Evolutionary conservation across 1,284 basidiomycete genomes (phyloP).

Genomic region (Tilletia horrida): DNA sequence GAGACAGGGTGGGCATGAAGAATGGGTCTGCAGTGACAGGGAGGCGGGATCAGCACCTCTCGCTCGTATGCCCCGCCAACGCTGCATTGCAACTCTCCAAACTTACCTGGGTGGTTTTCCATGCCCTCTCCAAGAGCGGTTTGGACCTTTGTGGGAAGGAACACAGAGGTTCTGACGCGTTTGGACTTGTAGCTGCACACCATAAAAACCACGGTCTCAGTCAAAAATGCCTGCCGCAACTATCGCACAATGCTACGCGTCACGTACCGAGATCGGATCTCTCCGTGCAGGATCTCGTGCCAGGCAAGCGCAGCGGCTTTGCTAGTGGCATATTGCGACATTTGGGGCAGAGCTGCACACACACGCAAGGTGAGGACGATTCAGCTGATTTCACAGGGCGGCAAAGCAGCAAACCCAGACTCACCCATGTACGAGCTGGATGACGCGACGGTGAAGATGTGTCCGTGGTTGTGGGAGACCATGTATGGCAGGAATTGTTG

Average conservation of each 20-base stretch:
- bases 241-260: background rate
- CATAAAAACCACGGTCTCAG: background rate
- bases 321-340: conserved; percentile 47
- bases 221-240: background rate
- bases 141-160: conserved; percentile 51
- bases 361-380: background rate
- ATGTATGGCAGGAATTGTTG: conserved; percentile 51
- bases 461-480: conserved; percentile 50
- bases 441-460: conserved; percentile 48
- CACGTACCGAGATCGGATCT: conserved; percentile 35
- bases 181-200: conserved; percentile 40
- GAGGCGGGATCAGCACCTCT: background rate
- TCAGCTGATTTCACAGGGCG: background rate
- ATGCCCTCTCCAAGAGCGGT: conserved; percentile 50
- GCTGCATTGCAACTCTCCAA: too few species aligned
- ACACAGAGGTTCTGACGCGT: conserved; percentile 47
- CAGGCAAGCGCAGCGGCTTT: conserved; percentile 51
- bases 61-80: too few species aligned
- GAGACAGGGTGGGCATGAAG: conserved; percentile 48
- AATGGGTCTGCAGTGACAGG: conserved; percentile 32
- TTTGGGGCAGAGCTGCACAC: conserved; percentile 35
- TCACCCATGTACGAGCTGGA: conserved; percentile 36
- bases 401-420: too few species aligned
- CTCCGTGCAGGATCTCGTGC: conserved; percentile 48
- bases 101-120: conserved; percentile 36